Conservation (phyloP, 2,329 filamentous ascomycete species). For the Nemania diffusa region DNA sequence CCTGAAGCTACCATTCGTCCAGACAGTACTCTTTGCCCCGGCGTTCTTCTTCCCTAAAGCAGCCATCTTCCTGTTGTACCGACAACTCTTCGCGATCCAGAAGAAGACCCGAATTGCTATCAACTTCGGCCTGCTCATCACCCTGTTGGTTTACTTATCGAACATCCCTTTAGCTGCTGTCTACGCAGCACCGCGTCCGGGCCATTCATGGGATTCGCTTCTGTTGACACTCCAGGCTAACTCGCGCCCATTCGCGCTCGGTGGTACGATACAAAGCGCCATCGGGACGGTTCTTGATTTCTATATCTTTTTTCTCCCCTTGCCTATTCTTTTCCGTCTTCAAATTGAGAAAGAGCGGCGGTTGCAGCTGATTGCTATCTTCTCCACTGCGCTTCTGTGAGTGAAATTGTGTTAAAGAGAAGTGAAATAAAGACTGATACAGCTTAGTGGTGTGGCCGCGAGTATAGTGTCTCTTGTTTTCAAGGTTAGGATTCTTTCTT, state of each 20-base stretch:
- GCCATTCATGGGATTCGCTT: constrained; percentile 17
- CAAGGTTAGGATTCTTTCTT: constrained; percentile 12
- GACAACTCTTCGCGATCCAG: constrained; percentile 34
- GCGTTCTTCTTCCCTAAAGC: constrained; percentile 38
- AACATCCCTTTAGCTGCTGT: constrained; percentile 20
- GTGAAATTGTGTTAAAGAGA: background rate
- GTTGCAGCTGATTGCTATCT: constrained; percentile 23
- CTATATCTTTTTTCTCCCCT: constrained; percentile 37
- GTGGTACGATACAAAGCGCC: constrained; percentile 17
- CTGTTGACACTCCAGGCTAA: background rate
- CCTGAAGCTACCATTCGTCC: constrained; percentile 29
- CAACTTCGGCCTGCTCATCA: constrained; percentile 33
- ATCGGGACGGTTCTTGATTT: constrained; percentile 25
- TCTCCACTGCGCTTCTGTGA: constrained; percentile 32
- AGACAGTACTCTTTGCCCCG: constrained; percentile 24
- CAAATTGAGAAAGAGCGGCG: constrained; percentile 23
- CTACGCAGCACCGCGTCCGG: constrained; percentile 22
- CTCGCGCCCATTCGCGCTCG: background rate
- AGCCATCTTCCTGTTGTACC: constrained; percentile 38
- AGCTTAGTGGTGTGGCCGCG: constrained; percentile 12
- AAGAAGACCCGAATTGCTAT: constrained; percentile 21
- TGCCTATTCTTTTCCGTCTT: constrained; percentile 26
- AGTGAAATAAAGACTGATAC: background rate
- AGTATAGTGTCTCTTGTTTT: constrained; percentile 16
- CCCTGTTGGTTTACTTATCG: constrained; percentile 27